Evolutionary conservation across 169 alveolate species (phyloP).

Genomic region (Eimeria brunetti): DNA sequence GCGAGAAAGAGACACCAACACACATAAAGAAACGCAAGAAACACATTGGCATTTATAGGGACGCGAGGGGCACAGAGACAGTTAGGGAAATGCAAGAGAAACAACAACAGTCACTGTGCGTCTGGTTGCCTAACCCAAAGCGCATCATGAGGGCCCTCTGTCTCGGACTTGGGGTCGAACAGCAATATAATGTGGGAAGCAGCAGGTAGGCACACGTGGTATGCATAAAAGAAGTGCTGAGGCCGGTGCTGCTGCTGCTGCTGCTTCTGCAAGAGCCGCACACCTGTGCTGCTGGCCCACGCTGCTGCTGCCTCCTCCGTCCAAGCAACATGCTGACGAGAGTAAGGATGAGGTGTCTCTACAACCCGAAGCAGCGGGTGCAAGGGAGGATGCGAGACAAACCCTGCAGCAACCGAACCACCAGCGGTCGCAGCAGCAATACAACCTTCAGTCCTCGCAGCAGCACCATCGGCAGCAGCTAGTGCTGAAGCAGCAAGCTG

Average conservation of each 20-base stretch:
- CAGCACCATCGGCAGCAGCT: neutral
- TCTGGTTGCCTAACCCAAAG: neutral
- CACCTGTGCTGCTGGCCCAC: conserved; percentile 70
- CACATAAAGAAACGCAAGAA: neutral
- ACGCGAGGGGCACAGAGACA: neutral
- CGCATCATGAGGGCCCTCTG: conserved; percentile 43
- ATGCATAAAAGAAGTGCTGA: conserved; percentile 41
- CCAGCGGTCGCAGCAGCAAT: neutral
- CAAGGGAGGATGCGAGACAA: conserved; percentile 11
- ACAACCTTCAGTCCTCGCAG: neutral
- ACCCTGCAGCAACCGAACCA: conserved; percentile 45
- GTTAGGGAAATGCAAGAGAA: neutral
- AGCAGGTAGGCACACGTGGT: conserved; percentile 36
- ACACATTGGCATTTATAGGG: neutral
- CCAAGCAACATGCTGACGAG: conserved; percentile 24
- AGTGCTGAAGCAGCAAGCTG: neutral
- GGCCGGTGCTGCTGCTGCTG: conserved; percentile 18
- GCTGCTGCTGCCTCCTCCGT: conserved; percentile 70
- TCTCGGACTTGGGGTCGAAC: conserved; percentile 55
- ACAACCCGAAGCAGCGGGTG: conserved; percentile 66
- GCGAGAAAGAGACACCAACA: neutral
- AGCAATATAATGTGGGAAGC: conserved; percentile 35
- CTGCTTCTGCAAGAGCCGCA: conserved; percentile 42
- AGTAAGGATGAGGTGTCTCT: conserved; percentile 55
- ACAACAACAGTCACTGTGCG: neutral